phyloP scores from a whole-genome alignment of 2,329 filamentous ascomycete species.

The Tricladium varicosporioides region DNA sequence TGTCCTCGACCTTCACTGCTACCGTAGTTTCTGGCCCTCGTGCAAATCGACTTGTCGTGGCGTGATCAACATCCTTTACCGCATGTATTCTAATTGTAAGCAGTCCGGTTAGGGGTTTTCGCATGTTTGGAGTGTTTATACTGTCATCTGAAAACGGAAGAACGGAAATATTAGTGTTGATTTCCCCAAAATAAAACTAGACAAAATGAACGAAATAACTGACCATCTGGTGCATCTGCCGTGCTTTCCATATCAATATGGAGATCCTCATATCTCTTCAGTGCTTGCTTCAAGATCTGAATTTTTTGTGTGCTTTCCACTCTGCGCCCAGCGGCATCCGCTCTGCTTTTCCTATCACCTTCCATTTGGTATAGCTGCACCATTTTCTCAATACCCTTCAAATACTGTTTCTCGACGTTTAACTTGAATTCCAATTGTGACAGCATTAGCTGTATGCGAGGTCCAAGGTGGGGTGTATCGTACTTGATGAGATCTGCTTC shows the following conservation, averaged over 20 bases:
- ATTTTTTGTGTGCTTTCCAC: constrained; percentile 99
- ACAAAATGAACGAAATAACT: constrained; percentile 28
- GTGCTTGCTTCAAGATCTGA: constrained; percentile 86
- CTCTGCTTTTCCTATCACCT: constrained; percentile 91
- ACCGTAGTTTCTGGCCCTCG: constrained; percentile 93
- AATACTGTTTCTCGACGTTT: constrained; percentile 97
- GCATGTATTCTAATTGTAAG: constrained; percentile 82
- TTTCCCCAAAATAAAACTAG: constrained; percentile 7
- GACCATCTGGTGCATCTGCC: constrained; percentile 77
- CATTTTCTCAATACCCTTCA: constrained; percentile 99
- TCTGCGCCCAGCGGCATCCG: constrained; percentile 83
- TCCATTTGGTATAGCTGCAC: constrained; percentile 96
- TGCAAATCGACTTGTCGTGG: constrained; percentile 77
- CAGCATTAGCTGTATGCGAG: constrained; percentile 97
- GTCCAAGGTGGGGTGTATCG: constrained; percentile 91
- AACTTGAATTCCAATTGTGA: constrained; percentile 98
- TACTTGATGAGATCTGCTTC: constrained; percentile 91
- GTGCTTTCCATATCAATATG: constrained; percentile 86
- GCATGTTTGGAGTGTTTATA: constrained; percentile 89
- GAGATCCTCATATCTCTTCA: constrained; percentile 95
- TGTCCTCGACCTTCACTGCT: constrained; percentile 94
- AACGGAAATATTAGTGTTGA: constrained; percentile 2
- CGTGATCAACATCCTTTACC: constrained; percentile 93
- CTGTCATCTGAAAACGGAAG: constrained; percentile 71
- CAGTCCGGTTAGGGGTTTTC: constrained; percentile 92